Evolutionary conservation across 2,329 filamentous ascomycete species (phyloP).

Genomic region (Arthroderma sp.): DNA sequence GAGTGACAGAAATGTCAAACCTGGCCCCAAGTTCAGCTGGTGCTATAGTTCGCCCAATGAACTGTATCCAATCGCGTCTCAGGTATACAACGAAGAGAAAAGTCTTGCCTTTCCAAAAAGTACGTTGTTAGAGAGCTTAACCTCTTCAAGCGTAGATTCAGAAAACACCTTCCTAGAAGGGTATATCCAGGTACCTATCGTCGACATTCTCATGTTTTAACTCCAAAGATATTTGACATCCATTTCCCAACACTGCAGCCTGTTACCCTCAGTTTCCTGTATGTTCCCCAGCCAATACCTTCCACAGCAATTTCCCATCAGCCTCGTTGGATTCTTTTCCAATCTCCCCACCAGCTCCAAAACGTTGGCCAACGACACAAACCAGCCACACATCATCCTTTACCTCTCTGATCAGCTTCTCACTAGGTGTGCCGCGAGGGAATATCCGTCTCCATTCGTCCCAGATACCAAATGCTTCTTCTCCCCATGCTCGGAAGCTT

Average conservation of each 20-base stretch:
- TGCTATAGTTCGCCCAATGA: too few relatives aligned
- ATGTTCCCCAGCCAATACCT: conserved; percentile 23
- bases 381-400: conserved; percentile 72
- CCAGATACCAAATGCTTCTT: conserved; percentile 95
- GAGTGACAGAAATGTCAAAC: too few relatives aligned
- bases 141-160: too few relatives aligned
- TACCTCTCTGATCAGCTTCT: conserved; percentile 55
- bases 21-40: too few relatives aligned
- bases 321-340: conserved; percentile 30
- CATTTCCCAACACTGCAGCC: background rate
- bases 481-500: conserved; percentile 84
- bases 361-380: conserved; percentile 47
- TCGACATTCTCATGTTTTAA: background rate
- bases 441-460: conserved; percentile 87
- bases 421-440: conserved; percentile 57
- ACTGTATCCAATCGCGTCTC: too few relatives aligned
- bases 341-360: conserved; percentile 30
- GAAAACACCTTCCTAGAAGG: too few relatives aligned
- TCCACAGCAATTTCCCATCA: conserved; percentile 32
- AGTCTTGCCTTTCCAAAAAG: too few relatives aligned
- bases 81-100: too few relatives aligned
- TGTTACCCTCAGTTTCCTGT: background rate
- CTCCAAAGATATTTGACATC: background rate
- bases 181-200: background rate
- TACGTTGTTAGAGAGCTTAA: too few relatives aligned